Evolutionary conservation across 2,329 filamentous ascomycete species (phyloP), one percentile per base, ranked within the genome.

Genomic region (Ophiocordyceps camponoti-rufipedis): DNA sequence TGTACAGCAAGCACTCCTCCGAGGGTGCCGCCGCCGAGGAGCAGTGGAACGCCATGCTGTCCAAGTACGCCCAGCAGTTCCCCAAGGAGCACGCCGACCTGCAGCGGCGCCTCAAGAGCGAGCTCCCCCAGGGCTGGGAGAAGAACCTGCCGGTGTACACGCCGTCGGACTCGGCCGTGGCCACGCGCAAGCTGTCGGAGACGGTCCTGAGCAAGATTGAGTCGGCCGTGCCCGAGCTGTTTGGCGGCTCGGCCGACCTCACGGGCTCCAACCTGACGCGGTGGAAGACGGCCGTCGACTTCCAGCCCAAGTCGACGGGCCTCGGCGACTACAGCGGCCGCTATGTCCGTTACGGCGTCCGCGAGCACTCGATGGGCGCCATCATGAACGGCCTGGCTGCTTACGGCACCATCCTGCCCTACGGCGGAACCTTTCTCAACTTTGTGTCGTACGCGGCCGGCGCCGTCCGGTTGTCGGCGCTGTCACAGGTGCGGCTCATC

Each of bases 221-320:
- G 72, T 67, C 74, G 44, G 77, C 71, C 53, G 62, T 98, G 46
- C 91, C 91, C 54, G 91, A 96, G 69, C 80, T 98, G 48, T 67
- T 98, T 50, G 94, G 89, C 63, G 91, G 91, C 58, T 98, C 91
- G 53, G 91, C 91, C 56, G 91, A 98, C 75, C 68, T 98, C 74
- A 98, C 91, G 63, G 86, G 86, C 62, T 96, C 91, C 63, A 98
- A 98, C 78, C 82, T 96, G 72, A 98, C 91, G 55, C 81, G 88
- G 64, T 95, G 88, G 87, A 98, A 96, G 83, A 76, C 79, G 46
- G 89, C 91, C 47, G 78, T 89, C 54, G 91, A 98, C 74, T 96
- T 98, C 81, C 91, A 98, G 74, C 85, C 88, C 52, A 85, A 86
- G 48, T 72, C 76, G 58, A 81, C 78, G 52, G 82, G 83, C 52